These are phyloP conservation scores for Leonotis leonurus DNA, from an alignment of 257 asterid species.

Conservation along the genomic window DNA sequence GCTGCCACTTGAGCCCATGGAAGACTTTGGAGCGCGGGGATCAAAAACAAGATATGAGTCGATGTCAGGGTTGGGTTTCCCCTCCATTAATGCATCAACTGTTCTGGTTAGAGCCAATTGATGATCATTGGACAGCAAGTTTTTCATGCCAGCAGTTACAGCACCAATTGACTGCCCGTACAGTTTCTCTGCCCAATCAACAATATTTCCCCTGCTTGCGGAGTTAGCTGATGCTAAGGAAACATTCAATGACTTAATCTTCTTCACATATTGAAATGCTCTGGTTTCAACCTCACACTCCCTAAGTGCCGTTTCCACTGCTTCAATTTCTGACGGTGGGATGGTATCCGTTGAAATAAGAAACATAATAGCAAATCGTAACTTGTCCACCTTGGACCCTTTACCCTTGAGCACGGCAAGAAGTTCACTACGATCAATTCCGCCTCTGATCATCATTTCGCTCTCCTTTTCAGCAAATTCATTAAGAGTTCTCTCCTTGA, in stretches of 20 bases:
- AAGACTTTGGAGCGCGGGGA: slow-evolving; percentile 88
- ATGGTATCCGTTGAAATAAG: slow-evolving; percentile 74
- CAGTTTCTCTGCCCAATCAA: slow-evolving; percentile 94
- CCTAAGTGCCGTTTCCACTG: slow-evolving; percentile 66
- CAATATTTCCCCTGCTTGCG: slow-evolving; percentile 71
- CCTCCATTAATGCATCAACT: slow-evolving; percentile 96
- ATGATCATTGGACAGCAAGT: slow-evolving; percentile 76
- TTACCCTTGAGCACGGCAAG: slow-evolving; percentile 74
- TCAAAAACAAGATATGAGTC: slow-evolving; percentile 76
- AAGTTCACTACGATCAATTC: slow-evolving; percentile 76
- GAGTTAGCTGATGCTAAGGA: slow-evolving; percentile 82
- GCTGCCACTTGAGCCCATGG: slow-evolving; percentile 51
- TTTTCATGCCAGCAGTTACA: slow-evolving; percentile 93
- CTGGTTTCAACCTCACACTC: slow-evolving; percentile 87
- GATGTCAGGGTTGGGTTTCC: slow-evolving; percentile 81
- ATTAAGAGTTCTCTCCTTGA: slow-evolving; percentile 43
- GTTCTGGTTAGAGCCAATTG: slow-evolving; percentile 81
- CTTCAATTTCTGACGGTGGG: slow-evolving; percentile 72
- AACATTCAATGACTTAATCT: slow-evolving; percentile 79
- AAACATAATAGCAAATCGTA: slow-evolving; percentile 30
- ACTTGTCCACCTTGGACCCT: slow-evolving; percentile 51
- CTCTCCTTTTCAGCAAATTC: slow-evolving; percentile 77
- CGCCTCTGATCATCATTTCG: slow-evolving; percentile 87
- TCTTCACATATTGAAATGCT: slow-evolving; percentile 91
- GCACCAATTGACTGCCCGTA: slow-evolving; percentile 83